Percentiles rank a stretch among this genome's conserved stretches.
These are phyloP conservation scores for Raddia distichophylla DNA, from an alignment of 176 grass and related monocot genomes.

Conservation along the genomic window DNA sequence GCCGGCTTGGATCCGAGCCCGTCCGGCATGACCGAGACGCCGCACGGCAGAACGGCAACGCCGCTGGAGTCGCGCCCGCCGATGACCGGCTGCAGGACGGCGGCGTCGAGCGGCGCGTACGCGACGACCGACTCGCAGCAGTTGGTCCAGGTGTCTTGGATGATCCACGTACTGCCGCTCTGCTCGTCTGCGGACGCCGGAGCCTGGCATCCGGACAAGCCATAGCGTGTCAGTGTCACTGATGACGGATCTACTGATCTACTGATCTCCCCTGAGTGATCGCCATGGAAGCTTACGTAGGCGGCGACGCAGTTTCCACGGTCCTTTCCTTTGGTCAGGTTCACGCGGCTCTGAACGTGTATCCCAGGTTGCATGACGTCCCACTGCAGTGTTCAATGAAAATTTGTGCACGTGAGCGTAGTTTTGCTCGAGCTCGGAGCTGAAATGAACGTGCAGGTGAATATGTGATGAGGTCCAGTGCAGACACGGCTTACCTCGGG, in stretches of 20 bases:
- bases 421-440: background rate
- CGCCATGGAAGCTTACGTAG: constrained; percentile 47
- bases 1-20: constrained; percentile 50
- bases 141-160: constrained; percentile 73
- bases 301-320: constrained; percentile 67
- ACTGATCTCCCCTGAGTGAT: no score
- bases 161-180: constrained; percentile 45
- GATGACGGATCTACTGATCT: no score
- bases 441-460: background rate
- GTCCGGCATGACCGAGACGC: constrained; percentile 69
- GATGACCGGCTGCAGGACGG: constrained; percentile 53
- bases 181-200: constrained; percentile 41
- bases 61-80: constrained; percentile 62
- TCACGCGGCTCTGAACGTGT: constrained; percentile 42
- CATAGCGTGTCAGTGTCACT: background rate
- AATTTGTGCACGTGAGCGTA: background rate
- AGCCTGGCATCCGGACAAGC: constrained; percentile 33
- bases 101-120: constrained; percentile 58
- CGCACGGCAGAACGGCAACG: constrained; percentile 64
- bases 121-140: constrained; percentile 62
- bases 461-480: background rate
- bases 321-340: constrained; percentile 70
- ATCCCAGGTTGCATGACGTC: constrained; percentile 50
- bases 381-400: constrained; percentile 49
- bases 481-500: constrained; percentile 40